Conservation (phyloP, 805 yeast genomes). For the Candida patagonica region DNA sequence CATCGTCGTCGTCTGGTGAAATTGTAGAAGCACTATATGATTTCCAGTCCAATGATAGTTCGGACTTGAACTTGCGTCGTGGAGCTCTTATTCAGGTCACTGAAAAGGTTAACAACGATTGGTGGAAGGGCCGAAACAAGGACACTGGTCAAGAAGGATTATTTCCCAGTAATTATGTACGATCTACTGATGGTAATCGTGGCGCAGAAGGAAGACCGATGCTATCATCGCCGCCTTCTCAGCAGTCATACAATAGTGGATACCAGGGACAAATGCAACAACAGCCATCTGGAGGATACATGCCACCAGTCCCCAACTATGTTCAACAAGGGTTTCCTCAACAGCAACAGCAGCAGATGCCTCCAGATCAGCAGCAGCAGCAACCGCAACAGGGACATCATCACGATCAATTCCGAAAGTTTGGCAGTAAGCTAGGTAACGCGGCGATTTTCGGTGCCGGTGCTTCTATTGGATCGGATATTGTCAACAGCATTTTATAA, state of each 20-base stretch:
- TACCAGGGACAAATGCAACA: conserved; percentile 7
- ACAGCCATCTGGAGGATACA: conserved; percentile 25
- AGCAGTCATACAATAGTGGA: too few species aligned
- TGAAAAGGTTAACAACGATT: conserved; percentile 70
- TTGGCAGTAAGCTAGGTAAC: conserved; percentile 76
- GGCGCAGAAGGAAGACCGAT: conserved; percentile 7
- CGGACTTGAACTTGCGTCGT: conserved; percentile 52
- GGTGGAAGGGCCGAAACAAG: conserved; percentile 72
- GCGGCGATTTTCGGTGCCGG: conserved; percentile 98
- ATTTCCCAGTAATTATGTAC: conserved; percentile 85
- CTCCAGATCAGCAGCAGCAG: conserved; percentile 13
- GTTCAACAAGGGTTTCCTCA: conserved; percentile 18
- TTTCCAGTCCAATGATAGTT: conserved; percentile 63
- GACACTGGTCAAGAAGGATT: conserved; percentile 54
- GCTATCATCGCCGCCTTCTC: conserved; percentile 17
- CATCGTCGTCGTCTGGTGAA: conserved; percentile 16
- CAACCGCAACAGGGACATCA: conserved; percentile 11
- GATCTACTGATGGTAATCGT: conserved; percentile 10
- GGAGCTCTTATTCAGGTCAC: conserved; percentile 65
- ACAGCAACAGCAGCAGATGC: conserved; percentile 18
- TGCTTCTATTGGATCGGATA: conserved; percentile 80
- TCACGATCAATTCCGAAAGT: conserved; percentile 34
- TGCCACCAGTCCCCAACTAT: conserved; percentile 40
- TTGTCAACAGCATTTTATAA: conserved; percentile 37
- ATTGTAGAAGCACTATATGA: conserved; percentile 64